phyloP scores from a whole-genome alignment of 164 flowering plant species.

The Euptelea pleiosperma region DNA sequence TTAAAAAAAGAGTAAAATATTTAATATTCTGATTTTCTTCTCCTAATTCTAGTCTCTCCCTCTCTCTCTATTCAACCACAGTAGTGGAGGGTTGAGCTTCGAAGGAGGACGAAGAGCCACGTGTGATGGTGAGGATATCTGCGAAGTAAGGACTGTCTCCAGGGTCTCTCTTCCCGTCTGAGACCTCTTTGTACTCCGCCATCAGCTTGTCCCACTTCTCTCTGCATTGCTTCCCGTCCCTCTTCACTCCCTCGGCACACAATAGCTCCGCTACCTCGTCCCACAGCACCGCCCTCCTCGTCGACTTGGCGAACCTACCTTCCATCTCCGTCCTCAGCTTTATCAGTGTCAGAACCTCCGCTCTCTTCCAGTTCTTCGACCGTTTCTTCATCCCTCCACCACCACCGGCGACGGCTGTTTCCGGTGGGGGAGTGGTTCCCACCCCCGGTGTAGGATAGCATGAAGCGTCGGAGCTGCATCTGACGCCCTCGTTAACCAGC shows the following conservation, averaged over 20 bases:
- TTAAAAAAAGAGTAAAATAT: no score
- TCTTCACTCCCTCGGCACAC: conserved; percentile 14
- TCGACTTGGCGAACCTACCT: conserved; percentile 1
- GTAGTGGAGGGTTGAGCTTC: no score
- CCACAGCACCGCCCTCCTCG: conserved; percentile 8
- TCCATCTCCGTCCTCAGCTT: conserved; percentile 12
- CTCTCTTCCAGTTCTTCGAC: conserved; percentile 14
- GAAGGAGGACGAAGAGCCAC: not conserved
- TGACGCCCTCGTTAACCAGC: not conserved
- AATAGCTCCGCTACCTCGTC: conserved; percentile 4
- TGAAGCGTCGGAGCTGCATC: not conserved
- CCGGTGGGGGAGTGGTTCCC: not conserved
- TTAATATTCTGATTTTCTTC: no score
- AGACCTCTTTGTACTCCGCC: conserved; percentile 13
- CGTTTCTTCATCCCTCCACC: conserved; percentile 1
- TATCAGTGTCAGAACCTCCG: conserved; percentile 6
- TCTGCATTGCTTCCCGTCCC: conserved; percentile 15
- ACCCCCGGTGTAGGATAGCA: no score
- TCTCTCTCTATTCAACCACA: no score
- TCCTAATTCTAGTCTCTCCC: no score
- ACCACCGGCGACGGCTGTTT: not conserved
- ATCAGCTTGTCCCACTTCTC: conserved; percentile 15
- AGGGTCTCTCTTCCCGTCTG: conserved; percentile 6
- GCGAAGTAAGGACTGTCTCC: conserved; percentile 2
- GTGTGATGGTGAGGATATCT: not conserved